Evolutionary conservation across 371 early-diverging fungal species (phyloP).

Genomic region (Mucor mucedo): DNA sequence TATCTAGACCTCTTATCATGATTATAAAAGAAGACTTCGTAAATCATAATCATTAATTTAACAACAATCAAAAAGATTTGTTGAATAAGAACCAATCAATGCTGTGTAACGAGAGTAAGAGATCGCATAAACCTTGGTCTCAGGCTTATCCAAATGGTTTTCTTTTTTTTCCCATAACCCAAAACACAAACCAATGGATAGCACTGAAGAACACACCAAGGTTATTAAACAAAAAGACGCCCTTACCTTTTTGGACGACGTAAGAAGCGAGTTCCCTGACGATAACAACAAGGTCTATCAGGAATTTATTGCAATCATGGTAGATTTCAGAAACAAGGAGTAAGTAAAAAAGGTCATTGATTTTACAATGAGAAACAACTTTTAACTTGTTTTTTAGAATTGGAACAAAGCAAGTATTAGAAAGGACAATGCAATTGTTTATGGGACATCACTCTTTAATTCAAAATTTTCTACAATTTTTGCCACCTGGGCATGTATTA

Average conservation of each 20-base stretch:
- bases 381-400: slow-evolving; percentile 5
- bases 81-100: neutral
- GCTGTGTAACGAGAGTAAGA: neutral
- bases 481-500: slow-evolving; percentile 18
- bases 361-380: too few relatives aligned
- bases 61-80: too few relatives aligned
- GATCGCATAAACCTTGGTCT: neutral
- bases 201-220: neutral
- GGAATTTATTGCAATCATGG: slow-evolving; percentile 15
- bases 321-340: slow-evolving; percentile 12
- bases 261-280: slow-evolving; percentile 15
- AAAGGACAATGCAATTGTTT: slow-evolving; percentile 11
- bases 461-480: slow-evolving; percentile 12
- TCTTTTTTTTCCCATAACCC: neutral
- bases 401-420: slow-evolving; percentile 9
- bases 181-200: neutral
- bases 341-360: neutral
- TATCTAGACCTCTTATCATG: too few relatives aligned
- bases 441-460: slow-evolving; percentile 14
- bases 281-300: slow-evolving; percentile 10
- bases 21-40: too few relatives aligned
- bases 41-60: too few relatives aligned
- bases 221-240: slow-evolving; percentile 17
- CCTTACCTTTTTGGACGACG: slow-evolving; percentile 10
- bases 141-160: neutral